Base-by-base conservation (phyloP, 148 eudicot genomes). In the Rhododendron henanense region DNA sequence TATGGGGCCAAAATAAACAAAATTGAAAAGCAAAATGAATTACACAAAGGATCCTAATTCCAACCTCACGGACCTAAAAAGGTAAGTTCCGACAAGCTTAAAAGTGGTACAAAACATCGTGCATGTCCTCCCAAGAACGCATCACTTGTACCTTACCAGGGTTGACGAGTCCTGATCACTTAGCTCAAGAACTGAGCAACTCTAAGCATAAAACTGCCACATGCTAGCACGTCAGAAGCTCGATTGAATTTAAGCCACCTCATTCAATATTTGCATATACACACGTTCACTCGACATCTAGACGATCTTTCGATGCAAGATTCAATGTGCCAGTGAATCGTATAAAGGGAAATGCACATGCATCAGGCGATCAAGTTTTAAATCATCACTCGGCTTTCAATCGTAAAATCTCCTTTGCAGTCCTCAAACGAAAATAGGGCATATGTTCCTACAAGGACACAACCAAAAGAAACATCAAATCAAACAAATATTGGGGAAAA, bases 371-470 rank as follows among this genome's bases (percentile, higher is more conserved):
- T 25, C 37, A 23, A 69, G 47, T 59, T 67, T 51, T 77, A 78
- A 16, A 87, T 67, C 45, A 74, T 95, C 91, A 94, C 55, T 92
- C 93, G 9, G 99, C 99, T 89, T 89, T 92, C 85, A 95, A 89
- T 87, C 87, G 89, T 90, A 95, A 86, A 71, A 96, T 92, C 90
- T 96, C 99, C 91, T 92, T 96, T 13, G 93, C 97, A n/a, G 97
- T 96, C 87, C 99, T 90, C 31, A 10, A 85, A 76, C 99, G 91
- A 85, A 96, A 96, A 90, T 96, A 96, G 53, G 94, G 96, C 99
- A 96, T 95, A 87, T 95, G 82, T 19, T 93, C 95, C 98, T 96
- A 75, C 82, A 83, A 87, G 71, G 53, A 45, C 11, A 75, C 78
- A 53, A 65, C 45, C 13, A 21, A 85, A 78, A 9, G 45, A 57